Base-by-base conservation (phyloP, 2,329 filamentous ascomycete genomes). In the Orbilia brochopaga region DNA sequence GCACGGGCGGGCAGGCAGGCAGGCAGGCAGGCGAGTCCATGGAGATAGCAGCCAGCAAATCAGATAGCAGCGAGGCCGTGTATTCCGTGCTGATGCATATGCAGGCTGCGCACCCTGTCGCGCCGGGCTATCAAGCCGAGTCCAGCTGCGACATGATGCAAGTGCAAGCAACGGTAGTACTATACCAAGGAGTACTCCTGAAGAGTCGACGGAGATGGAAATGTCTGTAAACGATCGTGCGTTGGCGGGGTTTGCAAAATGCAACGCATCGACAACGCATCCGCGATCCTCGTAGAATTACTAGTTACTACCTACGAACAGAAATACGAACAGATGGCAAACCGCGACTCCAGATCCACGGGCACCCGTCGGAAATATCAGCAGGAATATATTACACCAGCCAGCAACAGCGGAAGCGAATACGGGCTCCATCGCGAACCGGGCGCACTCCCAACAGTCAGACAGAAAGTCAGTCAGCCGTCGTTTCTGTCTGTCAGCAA, bases 331-430 rank as follows among this genome's bases (percentile, higher is more conserved):
- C n/a, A n/a, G n/a, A n/a, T n/a, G n/a, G n/a, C n/a, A n/a, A n/a
- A n/a, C n/a, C n/a, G n/a, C n/a, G n/a, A n/a, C n/a, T 32, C 27
- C 4, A 32, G 27, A 32, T 42, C n/a, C 37, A 2, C n/a, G 13
- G 5, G 3, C 5, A 4, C 37, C 3, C 37, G 37, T 17, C 37
- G 37, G 37, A 48, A 48, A 48, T 3, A 48, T 5, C n/a, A 2
- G 5, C 44, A 10, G 19, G 50, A 56, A 35, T 48, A 60, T 24
- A 48, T 15, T n/a, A 44, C n/a, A 48, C 19, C 40, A 6, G 21
- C 17, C 30, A 53, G 44, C 37, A 56, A 52, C 57, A 42, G 27
- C 15, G 65, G 65, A 69, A 69, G 57, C 65, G 65, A 69, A 54
- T 69, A 69, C 65, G 65, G 54, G 30, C 30, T 17, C 13, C 27